phyloP scores from a whole-genome alignment of 257 asterid genomes.

The Cynanchum wilfordii region DNA sequence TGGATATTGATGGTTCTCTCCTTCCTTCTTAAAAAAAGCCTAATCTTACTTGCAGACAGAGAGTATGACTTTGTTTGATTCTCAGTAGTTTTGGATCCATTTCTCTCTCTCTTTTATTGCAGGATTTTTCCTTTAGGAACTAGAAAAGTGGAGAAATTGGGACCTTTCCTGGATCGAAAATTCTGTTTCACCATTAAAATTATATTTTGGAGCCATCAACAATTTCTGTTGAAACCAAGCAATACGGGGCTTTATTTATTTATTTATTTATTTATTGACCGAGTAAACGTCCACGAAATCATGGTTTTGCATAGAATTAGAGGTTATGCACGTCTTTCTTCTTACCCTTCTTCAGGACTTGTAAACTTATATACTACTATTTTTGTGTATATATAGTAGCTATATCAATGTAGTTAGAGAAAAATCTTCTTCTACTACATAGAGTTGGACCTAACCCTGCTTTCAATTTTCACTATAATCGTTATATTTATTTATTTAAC shows the following conservation, averaged over 20 bases:
- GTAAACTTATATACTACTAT: too few species aligned
- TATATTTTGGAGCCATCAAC: slow-evolving; percentile 7
- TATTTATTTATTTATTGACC: slow-evolving; percentile 28
- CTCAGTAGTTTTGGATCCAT: not conserved
- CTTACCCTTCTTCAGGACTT: too few species aligned
- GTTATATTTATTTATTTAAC: too few species aligned
- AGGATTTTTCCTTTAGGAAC: not conserved
- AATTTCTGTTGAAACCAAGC: slow-evolving; percentile 17
- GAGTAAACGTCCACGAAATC: slow-evolving; percentile 14
- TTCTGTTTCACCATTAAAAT: slow-evolving; percentile 17
- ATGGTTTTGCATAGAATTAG: not conserved
- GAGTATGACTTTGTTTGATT: not conserved
- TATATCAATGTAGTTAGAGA: too few species aligned
- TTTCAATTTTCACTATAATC: too few species aligned
- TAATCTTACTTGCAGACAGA: not conserved
- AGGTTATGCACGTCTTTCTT: too few species aligned
- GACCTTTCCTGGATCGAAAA: slow-evolving; percentile 18
- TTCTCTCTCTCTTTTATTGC: slow-evolving; percentile 4
- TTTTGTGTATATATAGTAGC: too few species aligned
- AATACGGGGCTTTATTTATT: not conserved
- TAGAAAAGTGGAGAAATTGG: slow-evolving; percentile 9
- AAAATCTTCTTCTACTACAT: too few species aligned
- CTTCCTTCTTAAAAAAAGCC: not conserved
- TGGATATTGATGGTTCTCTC: not conserved
- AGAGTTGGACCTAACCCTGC: too few species aligned